Percentiles rank a stretch among this genome's conserved stretches.
Evolutionary conservation across 495 filamentous ascomycete genomes (phyloP).

Genomic region (Neurospora sp.): DNA sequence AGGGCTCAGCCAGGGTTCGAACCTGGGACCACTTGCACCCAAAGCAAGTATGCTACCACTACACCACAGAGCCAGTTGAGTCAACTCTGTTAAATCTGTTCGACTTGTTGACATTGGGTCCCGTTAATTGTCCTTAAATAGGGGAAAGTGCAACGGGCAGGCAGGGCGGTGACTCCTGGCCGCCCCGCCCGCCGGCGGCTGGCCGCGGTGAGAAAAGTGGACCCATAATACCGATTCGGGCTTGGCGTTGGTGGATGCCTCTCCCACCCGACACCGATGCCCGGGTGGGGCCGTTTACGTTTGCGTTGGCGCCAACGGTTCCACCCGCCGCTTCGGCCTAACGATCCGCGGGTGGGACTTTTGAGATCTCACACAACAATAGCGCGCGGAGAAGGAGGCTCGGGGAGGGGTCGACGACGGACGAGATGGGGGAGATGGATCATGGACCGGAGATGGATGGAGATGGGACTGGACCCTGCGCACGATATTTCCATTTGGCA

Average conservation of each 20-base stretch:
- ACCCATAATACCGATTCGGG: not conserved
- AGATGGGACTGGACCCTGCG: not conserved
- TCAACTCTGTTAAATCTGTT: not conserved
- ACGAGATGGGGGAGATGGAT: constrained; percentile 1
- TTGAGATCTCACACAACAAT: not conserved
- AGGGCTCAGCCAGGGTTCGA: not conserved
- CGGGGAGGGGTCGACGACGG: constrained; percentile 11
- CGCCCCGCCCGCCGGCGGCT: not conserved
- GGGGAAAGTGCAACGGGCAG: not conserved
- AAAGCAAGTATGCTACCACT: constrained; percentile 1
- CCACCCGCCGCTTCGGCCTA: not conserved
- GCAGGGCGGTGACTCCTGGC: not conserved
- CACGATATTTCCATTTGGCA: not conserved
- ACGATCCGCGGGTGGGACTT: not conserved
- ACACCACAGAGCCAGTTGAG: not conserved
- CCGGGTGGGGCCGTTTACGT: not conserved
- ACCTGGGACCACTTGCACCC: not conserved
- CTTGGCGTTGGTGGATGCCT: not conserved
- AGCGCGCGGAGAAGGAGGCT: constrained; percentile 17
- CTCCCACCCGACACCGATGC: not conserved
- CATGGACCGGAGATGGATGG: not conserved
- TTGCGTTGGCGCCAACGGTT: not conserved
- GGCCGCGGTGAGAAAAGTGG: not conserved
- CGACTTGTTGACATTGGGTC: not conserved
- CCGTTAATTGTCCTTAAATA: not conserved